phyloP scores from a whole-genome alignment of 495 filamentous ascomycete genomes.

The Podospora didyma region DNA sequence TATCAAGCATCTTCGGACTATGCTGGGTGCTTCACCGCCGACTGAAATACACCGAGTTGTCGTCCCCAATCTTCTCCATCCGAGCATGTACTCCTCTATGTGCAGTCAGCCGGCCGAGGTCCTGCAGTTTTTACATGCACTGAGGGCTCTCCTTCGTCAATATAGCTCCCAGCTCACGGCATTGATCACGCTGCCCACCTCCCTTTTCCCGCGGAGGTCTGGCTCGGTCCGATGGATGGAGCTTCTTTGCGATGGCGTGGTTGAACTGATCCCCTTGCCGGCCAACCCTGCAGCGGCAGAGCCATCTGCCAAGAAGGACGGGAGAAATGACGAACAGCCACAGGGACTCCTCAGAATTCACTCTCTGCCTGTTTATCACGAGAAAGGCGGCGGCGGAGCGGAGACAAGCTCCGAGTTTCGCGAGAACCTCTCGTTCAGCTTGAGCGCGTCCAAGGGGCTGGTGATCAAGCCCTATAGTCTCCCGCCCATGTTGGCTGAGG shows the following conservation, averaged over 20 bases:
- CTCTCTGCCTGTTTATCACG: slow-evolving; percentile 76
- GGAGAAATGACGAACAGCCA: slow-evolving; percentile 61
- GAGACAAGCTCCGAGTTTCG: slow-evolving; percentile 62
- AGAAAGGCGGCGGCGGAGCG: slow-evolving; percentile 77
- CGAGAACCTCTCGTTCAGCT: slow-evolving; percentile 83
- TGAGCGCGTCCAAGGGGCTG: slow-evolving; percentile 75
- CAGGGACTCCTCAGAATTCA: slow-evolving; percentile 85
- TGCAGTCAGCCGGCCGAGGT: slow-evolving; percentile 64
- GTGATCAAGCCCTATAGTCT: slow-evolving; percentile 85
- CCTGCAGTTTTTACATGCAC: slow-evolving; percentile 76
- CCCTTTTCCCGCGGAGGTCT: slow-evolving; percentile 72
- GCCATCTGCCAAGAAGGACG: slow-evolving; percentile 36
- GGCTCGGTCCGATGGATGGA: slow-evolving; percentile 88
- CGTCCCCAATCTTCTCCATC: slow-evolving; percentile 78
- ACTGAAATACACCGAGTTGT: slow-evolving; percentile 74
- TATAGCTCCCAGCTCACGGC: slow-evolving; percentile 63
- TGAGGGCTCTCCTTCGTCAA: slow-evolving; percentile 69
- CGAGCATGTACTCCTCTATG: slow-evolving; percentile 69
- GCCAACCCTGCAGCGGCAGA: slow-evolving; percentile 57
- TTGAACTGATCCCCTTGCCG: slow-evolving; percentile 85
- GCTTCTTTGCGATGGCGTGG: slow-evolving; percentile 75
- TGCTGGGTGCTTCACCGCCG: slow-evolving; percentile 54
- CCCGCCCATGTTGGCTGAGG: slow-evolving; percentile 82
- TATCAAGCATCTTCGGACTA: slow-evolving; percentile 53
- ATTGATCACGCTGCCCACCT: slow-evolving; percentile 74